phyloP scores from a whole-genome alignment of 179 eudicot species.

The Gypsophila paniculata region DNA sequence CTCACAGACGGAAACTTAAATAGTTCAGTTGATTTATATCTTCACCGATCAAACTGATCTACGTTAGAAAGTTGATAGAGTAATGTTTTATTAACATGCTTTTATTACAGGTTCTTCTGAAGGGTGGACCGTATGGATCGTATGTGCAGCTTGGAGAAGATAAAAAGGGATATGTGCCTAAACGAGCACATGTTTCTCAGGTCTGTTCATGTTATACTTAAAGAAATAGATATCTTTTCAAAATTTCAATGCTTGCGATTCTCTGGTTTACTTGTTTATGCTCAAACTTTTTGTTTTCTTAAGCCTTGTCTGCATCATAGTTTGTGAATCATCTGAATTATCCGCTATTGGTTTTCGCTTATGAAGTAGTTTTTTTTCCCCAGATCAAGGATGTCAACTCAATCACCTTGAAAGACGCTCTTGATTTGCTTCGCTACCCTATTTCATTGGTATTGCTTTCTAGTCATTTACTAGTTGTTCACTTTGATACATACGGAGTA shows the following conservation, averaged over 20 bases:
- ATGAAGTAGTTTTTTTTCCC: conserved; percentile 18
- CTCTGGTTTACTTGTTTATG: background rate
- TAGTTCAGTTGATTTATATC: background rate
- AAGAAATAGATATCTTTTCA: background rate
- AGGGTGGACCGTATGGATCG: conserved; percentile 84
- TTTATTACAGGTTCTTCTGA: conserved; percentile 58
- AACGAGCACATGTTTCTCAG: conserved; percentile 66
- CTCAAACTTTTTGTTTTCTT: background rate
- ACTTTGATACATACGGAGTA: conserved; percentile 1
- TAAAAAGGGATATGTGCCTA: conserved; percentile 67
- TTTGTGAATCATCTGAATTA: background rate
- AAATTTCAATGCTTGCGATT: conserved; percentile 1
- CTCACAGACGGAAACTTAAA: conserved; percentile 12
- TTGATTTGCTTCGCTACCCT: conserved; percentile 73
- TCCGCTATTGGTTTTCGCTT: conserved; percentile 13
- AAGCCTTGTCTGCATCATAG: background rate
- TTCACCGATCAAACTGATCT: background rate
- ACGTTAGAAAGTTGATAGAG: no score
- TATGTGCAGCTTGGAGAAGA: conserved; percentile 97
- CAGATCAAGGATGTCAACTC: conserved; percentile 58
- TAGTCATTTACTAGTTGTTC: background rate
- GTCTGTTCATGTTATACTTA: conserved; percentile 19
- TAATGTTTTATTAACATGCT: background rate
- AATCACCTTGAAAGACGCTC: conserved; percentile 66
- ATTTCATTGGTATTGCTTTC: conserved; percentile 50